These are phyloP conservation scores for Ruellia speciosa DNA, from an alignment of 305 asterid species.

Conservation along the genomic window DNA sequence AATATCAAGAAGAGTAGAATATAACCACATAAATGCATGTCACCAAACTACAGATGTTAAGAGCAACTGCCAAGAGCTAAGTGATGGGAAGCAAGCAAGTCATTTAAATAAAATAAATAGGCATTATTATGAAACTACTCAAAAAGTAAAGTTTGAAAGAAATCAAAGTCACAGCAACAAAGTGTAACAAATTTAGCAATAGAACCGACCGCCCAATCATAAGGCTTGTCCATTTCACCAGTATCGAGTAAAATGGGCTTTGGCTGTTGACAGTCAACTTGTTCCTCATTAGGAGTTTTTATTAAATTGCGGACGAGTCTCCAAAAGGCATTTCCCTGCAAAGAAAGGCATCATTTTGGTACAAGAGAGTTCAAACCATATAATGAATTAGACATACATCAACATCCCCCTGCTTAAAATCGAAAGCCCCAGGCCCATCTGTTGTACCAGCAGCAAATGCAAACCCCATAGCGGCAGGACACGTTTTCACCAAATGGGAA, in stretches of 20 bases:
- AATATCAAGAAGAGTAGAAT: no score
- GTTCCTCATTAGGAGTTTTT: constrained; percentile 64
- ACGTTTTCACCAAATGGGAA: constrained; percentile 55
- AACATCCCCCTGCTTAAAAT: constrained; percentile 92
- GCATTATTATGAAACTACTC: background rate
- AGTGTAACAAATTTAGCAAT: background rate
- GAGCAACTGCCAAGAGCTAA: no score
- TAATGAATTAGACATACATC: constrained; percentile 34
- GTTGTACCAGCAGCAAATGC: constrained; percentile 99
- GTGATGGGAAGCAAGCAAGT: no score
- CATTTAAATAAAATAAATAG: background rate
- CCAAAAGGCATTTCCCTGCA: constrained; percentile 95
- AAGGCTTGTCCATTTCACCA: constrained; percentile 92
- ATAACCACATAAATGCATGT: no score
- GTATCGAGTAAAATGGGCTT: constrained; percentile 96
- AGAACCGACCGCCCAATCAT: constrained; percentile 95
- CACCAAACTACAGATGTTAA: no score
- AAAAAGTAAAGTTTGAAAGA: background rate
- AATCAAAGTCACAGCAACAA: background rate
- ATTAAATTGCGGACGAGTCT: constrained; percentile 76
- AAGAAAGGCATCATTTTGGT: constrained; percentile 3
- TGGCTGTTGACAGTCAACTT: constrained; percentile 76
- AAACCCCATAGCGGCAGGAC: constrained; percentile 99
- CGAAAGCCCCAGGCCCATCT: constrained; percentile 99
- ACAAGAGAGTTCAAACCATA: constrained; percentile 4